A percentile compares a stretch with the other conserved stretches of the same genome.
These are phyloP conservation scores for Mycosphaerella sp. DNA, from an alignment of 2,329 filamentous ascomycete species.

Conservation along the genomic window DNA sequence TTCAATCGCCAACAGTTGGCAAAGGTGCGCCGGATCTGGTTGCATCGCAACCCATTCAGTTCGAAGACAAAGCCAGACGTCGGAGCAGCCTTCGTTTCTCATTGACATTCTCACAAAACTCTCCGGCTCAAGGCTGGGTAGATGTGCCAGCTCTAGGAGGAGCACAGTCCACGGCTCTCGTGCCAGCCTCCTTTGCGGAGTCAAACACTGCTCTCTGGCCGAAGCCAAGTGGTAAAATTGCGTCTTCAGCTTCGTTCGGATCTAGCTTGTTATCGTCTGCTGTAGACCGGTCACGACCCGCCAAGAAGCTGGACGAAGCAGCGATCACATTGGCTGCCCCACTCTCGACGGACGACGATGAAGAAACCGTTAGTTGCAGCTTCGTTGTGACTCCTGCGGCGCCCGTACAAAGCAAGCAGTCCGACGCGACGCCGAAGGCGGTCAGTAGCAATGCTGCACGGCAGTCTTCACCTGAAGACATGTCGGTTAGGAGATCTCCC, in stretches of 20 bases:
- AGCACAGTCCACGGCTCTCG: slow-evolving; percentile 2
- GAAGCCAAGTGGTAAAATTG: slow-evolving; percentile 11
- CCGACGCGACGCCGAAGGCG: not conserved
- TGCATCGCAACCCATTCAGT: slow-evolving; percentile 1
- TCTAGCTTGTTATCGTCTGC: not conserved
- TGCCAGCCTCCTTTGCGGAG: not conserved
- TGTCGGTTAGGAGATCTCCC: not conserved
- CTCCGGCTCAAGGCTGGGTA: slow-evolving; percentile 5
- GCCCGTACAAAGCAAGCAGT: not conserved
- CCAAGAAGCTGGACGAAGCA: not conserved
- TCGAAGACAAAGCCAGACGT: slow-evolving; percentile 8
- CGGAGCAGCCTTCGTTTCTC: slow-evolving; percentile 27
- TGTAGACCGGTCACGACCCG: not conserved
- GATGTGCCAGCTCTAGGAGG: slow-evolving; percentile 2
- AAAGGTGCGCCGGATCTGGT: slow-evolving; percentile 6
- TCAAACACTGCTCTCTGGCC: not conserved
- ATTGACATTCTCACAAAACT: slow-evolving; percentile 17
- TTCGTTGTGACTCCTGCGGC: not conserved
- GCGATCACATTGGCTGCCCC: not conserved
- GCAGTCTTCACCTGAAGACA: not conserved
- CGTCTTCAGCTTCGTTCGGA: slow-evolving; percentile 10
- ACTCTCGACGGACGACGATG: not conserved
- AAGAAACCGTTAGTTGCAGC: slow-evolving; percentile 3
- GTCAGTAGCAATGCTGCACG: not conserved
- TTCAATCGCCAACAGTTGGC: slow-evolving; percentile 15